Base-by-base conservation (phyloP, 805 yeast species). In the Ascoidea asiatica region DNA sequence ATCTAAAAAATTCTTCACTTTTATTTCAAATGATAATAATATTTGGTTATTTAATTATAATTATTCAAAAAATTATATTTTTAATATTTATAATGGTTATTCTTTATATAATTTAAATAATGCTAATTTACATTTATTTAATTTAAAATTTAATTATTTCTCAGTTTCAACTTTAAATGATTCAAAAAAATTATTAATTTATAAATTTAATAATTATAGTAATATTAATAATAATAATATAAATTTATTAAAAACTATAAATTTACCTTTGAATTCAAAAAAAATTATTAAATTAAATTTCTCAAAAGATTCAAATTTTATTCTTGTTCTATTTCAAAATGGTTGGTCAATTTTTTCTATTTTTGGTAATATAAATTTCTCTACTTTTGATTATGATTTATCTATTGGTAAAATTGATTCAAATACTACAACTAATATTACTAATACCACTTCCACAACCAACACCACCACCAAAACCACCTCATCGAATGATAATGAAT, bases 301-400 rank as follows among this genome's bases (percentile, higher is more conserved):
- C 50, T 18, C 50, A 21, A 21, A 35, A 11, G 41, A 39, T 37
- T 46, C 43, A 11, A 41, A 41, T 11, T 45, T 46, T 6, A 42
- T 51, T n/a, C n/a, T 50, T 13, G 42, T 56, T 1, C 39, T 55
- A 2, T 52, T 44, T 22, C 19, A 33, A 2, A 44, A 51, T 21
- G 52, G 55, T 1, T 59, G 63, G 63, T 46, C 51, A 4, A n/a
- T 54, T 2, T 45, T 51, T n/a, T 57, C 62, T 6, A 51, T 53
- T 1, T 58, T 53, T 46, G 63, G 62, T 5, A 45, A 52, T 23
- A 50, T 50, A 4, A 44, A 45, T 2, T 58, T 58, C 44, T 45
- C 49, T 4, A 48, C 53, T 33, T 43, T 45, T 41, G 50, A 48
- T 15, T 48, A 50, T 20, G 55, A 50, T 42, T 43, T 46, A 15